A percentile compares a stretch with the other conserved stretches of the same genome.
phyloP scores from a whole-genome alignment of 2,329 filamentous ascomycete species.

The Simplicillium aogashimaense region DNA sequence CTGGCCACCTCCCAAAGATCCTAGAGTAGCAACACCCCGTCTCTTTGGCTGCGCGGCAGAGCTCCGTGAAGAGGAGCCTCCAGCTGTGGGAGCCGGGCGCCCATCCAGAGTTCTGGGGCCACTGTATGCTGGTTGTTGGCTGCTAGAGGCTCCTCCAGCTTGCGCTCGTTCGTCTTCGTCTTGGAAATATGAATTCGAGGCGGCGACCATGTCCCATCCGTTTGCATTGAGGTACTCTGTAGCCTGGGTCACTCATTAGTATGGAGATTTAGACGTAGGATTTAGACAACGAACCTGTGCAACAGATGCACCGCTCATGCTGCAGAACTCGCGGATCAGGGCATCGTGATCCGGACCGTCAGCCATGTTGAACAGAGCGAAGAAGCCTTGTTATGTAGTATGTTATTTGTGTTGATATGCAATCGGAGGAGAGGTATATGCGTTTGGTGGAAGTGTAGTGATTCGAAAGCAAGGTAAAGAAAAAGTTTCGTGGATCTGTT shows the following conservation, averaged over 20 bases:
- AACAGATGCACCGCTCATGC: constrained; percentile 40
- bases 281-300: constrained; percentile 28
- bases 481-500: background rate
- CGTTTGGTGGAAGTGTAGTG: no score
- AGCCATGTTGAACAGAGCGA: constrained; percentile 18
- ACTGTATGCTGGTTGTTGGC: constrained; percentile 31
- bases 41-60: constrained; percentile 35
- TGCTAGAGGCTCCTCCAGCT: constrained; percentile 29
- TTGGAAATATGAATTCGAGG: constrained; percentile 52
- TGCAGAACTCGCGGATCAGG: constrained; percentile 41
- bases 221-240: constrained; percentile 54
- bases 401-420: background rate
- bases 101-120: constrained; percentile 55
- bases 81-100: constrained; percentile 40
- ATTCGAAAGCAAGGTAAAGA: background rate
- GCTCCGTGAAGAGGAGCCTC: constrained; percentile 22
- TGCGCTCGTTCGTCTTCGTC: constrained; percentile 39
- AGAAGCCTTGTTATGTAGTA: background rate
- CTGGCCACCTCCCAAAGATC: constrained; percentile 41
- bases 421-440: background rate
- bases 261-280: background rate
- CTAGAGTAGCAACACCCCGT: constrained; percentile 51
- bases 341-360: constrained; percentile 27
- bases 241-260: constrained; percentile 36
- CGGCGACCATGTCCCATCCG: constrained; percentile 56